These are phyloP conservation scores for Collybiopsis confluens DNA, from an alignment of 768 basidiomycete genomes.

Conservation along the genomic window DNA sequence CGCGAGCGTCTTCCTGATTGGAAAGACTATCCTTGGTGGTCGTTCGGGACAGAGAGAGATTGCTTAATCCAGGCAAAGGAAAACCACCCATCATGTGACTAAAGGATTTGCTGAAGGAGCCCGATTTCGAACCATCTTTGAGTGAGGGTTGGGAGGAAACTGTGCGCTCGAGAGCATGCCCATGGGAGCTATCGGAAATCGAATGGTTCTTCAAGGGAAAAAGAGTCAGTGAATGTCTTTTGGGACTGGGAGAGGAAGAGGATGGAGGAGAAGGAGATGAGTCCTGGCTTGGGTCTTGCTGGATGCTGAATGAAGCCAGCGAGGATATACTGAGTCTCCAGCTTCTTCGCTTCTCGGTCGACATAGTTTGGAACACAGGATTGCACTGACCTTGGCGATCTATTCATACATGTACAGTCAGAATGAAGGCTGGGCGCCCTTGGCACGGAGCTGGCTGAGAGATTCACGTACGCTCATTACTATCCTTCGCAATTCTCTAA, in stretches of 20 bases:
- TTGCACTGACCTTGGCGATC: constrained; percentile 2
- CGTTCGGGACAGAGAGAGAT: constrained; percentile 58
- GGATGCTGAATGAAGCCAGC: background rate
- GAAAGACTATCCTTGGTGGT: constrained; percentile 31
- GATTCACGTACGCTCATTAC: constrained; percentile 1
- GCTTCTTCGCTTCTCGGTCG: constrained; percentile 1
- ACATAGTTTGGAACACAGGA: background rate
- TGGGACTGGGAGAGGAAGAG: background rate
- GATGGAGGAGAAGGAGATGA: background rate
- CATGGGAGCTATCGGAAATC: background rate
- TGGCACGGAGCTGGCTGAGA: background rate
- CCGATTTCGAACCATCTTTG: constrained; percentile 24
- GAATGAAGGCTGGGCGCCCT: background rate
- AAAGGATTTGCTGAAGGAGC: constrained; percentile 61
- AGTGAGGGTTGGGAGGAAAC: constrained; percentile 27
- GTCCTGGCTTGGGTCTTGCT: background rate
- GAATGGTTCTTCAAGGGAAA: background rate
- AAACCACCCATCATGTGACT: constrained; percentile 65
- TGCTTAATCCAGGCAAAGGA: constrained; percentile 42
- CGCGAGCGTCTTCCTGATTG: constrained; percentile 45
- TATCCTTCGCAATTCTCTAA: no score
- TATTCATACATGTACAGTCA: background rate
- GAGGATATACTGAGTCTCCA: constrained; percentile 3
- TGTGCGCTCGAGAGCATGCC: constrained; percentile 45
- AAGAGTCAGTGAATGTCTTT: background rate